Evolutionary conservation across 768 basidiomycete species (phyloP).

Genomic region (Imleria badia): DNA sequence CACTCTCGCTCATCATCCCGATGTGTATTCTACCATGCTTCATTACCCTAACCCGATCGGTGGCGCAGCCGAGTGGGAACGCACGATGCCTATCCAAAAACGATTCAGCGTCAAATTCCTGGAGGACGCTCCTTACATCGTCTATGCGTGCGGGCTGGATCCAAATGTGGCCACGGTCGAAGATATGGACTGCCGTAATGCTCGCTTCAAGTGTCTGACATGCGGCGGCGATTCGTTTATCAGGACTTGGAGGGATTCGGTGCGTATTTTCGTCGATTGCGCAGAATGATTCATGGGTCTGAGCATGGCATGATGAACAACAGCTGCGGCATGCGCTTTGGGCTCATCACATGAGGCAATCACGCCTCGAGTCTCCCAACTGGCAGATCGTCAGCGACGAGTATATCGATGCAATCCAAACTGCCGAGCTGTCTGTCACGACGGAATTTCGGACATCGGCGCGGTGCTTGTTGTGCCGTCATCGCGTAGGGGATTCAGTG

Average conservation of each 20-base stretch:
- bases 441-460: too few relatives aligned
- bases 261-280: neutral
- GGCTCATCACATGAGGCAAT: rapidly evolving
- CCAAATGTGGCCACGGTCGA: neutral
- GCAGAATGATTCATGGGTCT: neutral
- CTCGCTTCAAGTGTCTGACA: neutral
- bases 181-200: conserved; percentile 6
- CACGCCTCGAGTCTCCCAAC: neutral
- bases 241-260: neutral
- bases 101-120: neutral
- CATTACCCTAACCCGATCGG: too few relatives aligned
- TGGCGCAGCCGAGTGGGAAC: neutral
- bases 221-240: neutral
- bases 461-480: neutral
- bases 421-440: neutral
- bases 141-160: conserved; percentile 1
- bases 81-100: neutral
- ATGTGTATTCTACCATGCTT: neutral
- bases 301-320: neutral
- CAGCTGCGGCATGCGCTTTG: neutral
- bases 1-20: neutral
- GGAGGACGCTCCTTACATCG: neutral
- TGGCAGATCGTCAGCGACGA: neutral
- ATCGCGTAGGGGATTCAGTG: neutral
- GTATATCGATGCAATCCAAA: neutral